A percentile compares a stretch with the other conserved stretches of the same genome.
These are phyloP conservation scores for Dryas alaskensis DNA, from an alignment of 306 rosid species.

Conservation along the genomic window DNA sequence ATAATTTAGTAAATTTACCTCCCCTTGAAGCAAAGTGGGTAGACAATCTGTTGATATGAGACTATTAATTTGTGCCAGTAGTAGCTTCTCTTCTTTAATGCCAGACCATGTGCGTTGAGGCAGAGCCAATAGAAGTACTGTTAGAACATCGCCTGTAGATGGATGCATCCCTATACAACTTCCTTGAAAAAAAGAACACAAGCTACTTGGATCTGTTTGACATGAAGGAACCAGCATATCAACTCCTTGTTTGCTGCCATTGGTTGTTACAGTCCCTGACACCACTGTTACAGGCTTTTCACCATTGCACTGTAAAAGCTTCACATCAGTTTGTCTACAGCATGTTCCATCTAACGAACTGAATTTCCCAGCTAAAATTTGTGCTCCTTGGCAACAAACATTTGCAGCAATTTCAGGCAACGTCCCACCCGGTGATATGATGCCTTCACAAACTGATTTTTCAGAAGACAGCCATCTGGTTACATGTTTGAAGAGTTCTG, in stretches of 20 bases:
- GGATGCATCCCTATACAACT: slow-evolving; percentile 73
- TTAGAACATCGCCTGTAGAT: slow-evolving; percentile 69
- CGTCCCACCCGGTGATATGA: slow-evolving; percentile 21
- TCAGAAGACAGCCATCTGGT: slow-evolving; percentile 55
- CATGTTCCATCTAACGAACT: slow-evolving; percentile 29
- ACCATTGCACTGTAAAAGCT: slow-evolving; percentile 37
- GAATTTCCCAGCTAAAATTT: slow-evolving; percentile 41
- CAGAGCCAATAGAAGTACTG: slow-evolving; percentile 71
- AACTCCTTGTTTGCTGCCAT: slow-evolving; percentile 56
- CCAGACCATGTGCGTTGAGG: slow-evolving; percentile 73
- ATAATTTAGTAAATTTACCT: slow-evolving; percentile 62
- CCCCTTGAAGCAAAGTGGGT: slow-evolving; percentile 66
- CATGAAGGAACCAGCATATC: slow-evolving; percentile 66
- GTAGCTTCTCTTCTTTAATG: slow-evolving; percentile 58
- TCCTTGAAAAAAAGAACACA: slow-evolving; percentile 56
- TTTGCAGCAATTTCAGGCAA: slow-evolving; percentile 53
- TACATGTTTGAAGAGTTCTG: slow-evolving; percentile 58
- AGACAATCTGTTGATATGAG: slow-evolving; percentile 54
- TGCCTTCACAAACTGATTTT: slow-evolving; percentile 32
- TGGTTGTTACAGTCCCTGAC: slow-evolving; percentile 62
- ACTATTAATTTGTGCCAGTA: slow-evolving; percentile 37
- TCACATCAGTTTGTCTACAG: slow-evolving; percentile 50
- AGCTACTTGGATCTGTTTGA: slow-evolving; percentile 38
- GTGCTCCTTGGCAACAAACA: slow-evolving; percentile 71
- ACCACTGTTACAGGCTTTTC: slow-evolving; percentile 55